Conservation (phyloP, 495 filamentous ascomycete species). For the Geoglossum glabrum region DNA sequence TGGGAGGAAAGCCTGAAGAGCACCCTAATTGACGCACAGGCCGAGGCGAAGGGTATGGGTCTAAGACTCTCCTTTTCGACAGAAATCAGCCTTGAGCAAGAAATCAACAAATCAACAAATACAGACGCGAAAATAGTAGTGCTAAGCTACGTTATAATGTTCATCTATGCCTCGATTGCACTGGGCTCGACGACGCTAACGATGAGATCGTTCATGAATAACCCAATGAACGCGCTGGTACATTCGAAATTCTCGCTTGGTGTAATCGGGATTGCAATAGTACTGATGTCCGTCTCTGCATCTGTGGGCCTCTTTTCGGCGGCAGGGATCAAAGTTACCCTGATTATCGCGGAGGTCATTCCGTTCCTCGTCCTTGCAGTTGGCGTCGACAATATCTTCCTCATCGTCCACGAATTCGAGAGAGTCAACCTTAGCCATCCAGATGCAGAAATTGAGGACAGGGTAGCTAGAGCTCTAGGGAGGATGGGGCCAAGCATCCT, state of each 20-base stretch:
- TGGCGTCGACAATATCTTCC: conserved; percentile 95
- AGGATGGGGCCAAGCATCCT: conserved; percentile 93
- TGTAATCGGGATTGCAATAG: conserved; percentile 79
- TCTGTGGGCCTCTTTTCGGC: conserved; percentile 88
- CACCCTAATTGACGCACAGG: conserved; percentile 48
- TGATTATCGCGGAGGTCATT: conserved; percentile 97
- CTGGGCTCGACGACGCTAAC: conserved; percentile 72
- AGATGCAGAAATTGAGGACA: conserved; percentile 63
- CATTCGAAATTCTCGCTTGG: conserved; percentile 92
- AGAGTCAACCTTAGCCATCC: conserved; percentile 77
- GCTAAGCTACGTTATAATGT: conserved; percentile 97
- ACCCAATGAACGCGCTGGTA: conserved; percentile 66
- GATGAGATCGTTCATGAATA: conserved; percentile 48
- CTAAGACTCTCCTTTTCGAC: conserved; percentile 84
- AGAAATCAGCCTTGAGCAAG: conserved; percentile 80
- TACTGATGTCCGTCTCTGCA: conserved; percentile 90
- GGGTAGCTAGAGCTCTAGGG: conserved; percentile 67
- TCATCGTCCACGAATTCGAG: conserved; percentile 97
- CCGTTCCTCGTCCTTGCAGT: conserved; percentile 92
- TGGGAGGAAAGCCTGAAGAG: conserved; percentile 66
- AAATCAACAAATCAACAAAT: conserved; percentile 90
- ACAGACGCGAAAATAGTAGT: conserved; percentile 94
- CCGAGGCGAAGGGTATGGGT: conserved; percentile 58
- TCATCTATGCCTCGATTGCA: conserved; percentile 83
- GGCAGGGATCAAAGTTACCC: conserved; percentile 70